Percentiles rank a stretch among this genome's conserved stretches.
phyloP scores from a whole-genome alignment of 371 early-diverging fungal genomes.

The Lichtheimia ramosa region DNA sequence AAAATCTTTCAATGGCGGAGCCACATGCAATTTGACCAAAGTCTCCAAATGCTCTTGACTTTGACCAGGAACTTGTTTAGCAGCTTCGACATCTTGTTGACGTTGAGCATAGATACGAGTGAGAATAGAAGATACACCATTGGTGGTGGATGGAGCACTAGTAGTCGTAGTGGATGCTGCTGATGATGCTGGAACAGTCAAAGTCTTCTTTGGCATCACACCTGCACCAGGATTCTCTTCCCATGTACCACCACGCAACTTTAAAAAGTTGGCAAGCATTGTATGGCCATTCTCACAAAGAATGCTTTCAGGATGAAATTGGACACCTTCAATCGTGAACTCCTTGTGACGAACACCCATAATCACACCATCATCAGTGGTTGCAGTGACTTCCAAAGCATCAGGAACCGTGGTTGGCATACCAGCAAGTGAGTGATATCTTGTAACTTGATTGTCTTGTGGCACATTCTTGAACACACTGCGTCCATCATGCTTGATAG shows the following conservation, averaged over 20 bases:
- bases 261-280: conserved; percentile 88
- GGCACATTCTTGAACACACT: conserved; percentile 85
- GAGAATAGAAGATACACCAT: conserved; percentile 46
- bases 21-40: conserved; percentile 68
- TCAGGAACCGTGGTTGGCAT: conserved; percentile 82
- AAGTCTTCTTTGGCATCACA: conserved; percentile 33
- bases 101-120: conserved; percentile 79
- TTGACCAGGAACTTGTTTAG: conserved; percentile 75
- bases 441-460: conserved; percentile 82
- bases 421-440: conserved; percentile 96
- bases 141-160: conserved; percentile 3
- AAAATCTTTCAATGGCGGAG: conserved; percentile 82
- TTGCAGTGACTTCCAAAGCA: conserved; percentile 80
- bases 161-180: conserved; percentile 5
- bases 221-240: conserved; percentile 62
- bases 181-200: conserved; percentile 4
- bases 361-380: conserved; percentile 83
- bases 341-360: conserved; percentile 94
- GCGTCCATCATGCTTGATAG: conserved; percentile 85
- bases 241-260: conserved; percentile 87
- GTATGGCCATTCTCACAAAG: conserved; percentile 86
- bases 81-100: conserved; percentile 72
- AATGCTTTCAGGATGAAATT: conserved; percentile 97
- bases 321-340: conserved; percentile 92
- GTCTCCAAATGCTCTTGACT: conserved; percentile 66